Evolutionary conservation across 2,329 filamentous ascomycete species (phyloP).

Genomic region (Colletotrichum salicis): DNA sequence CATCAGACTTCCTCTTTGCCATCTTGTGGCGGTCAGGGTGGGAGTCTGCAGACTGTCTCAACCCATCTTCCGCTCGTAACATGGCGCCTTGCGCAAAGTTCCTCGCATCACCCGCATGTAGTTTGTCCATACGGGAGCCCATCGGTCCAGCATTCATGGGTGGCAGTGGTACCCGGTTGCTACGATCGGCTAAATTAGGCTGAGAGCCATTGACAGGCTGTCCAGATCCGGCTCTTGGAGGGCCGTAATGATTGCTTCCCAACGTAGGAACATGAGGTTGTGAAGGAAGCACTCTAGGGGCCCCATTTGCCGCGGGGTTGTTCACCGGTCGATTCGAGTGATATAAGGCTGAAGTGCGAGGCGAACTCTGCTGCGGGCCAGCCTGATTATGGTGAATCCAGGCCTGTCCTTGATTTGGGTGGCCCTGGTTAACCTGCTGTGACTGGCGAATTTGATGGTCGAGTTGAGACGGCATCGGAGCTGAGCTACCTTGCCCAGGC

Average conservation of each 20-base stretch:
- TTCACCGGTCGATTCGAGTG: background rate
- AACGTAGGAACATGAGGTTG: conserved; percentile 10
- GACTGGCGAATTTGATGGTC: background rate
- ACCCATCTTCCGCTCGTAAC: conserved; percentile 7
- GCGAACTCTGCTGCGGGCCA: conserved; percentile 2
- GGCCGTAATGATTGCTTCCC: background rate
- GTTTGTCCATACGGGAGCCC: background rate
- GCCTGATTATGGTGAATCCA: conserved; percentile 11
- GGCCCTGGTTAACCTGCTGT: conserved; percentile 5
- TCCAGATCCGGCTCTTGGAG: background rate
- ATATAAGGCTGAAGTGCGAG: conserved; percentile 5
- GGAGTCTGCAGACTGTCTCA: conserved; percentile 1
- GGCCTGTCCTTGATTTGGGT: conserved; percentile 4
- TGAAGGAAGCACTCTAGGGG: conserved; percentile 15
- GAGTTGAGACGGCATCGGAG: conserved; percentile 13
- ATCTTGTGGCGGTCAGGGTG: conserved; percentile 1
- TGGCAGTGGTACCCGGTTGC: background rate
- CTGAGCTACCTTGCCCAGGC: conserved; percentile 2
- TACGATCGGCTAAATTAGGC: background rate
- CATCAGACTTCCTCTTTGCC: conserved; percentile 25
- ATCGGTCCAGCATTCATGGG: background rate
- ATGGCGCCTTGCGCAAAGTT: background rate
- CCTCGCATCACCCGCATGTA: background rate
- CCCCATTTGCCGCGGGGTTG: background rate
- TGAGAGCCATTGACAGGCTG: background rate